Conservation (phyloP, 805 yeast species). For the Wickerhamia fluorescens region DNA sequence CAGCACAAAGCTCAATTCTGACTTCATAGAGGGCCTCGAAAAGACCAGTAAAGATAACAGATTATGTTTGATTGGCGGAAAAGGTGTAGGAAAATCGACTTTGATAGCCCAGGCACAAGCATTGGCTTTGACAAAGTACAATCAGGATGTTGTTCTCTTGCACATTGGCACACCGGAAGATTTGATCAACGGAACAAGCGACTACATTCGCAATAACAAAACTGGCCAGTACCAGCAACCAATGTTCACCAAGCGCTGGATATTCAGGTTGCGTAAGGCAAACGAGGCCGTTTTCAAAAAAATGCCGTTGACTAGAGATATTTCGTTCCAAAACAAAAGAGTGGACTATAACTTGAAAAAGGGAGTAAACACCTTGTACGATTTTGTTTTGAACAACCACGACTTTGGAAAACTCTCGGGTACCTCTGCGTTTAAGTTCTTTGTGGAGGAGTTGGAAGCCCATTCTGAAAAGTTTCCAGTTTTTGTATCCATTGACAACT, state of each 20-base stretch:
- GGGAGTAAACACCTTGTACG: constrained; percentile 22
- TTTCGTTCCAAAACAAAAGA: constrained; percentile 26
- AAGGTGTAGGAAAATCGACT: constrained; percentile 78
- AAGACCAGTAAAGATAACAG: constrained; percentile 38
- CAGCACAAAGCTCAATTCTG: constrained; percentile 34
- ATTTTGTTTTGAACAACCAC: constrained; percentile 18
- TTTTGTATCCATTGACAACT: constrained; percentile 64
- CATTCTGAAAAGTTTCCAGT: constrained; percentile 49
- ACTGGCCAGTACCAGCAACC: constrained; percentile 63
- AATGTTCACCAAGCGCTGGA: constrained; percentile 58
- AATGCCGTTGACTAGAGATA: constrained; percentile 28
- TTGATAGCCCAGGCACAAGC: constrained; percentile 64
- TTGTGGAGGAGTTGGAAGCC: constrained; percentile 47
- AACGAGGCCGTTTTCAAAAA: constrained; percentile 28
- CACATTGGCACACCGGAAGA: constrained; percentile 57
- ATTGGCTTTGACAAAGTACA: constrained; percentile 32
- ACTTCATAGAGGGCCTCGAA: constrained; percentile 30
- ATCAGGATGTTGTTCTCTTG: constrained; percentile 40
- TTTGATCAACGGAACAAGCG: constrained; percentile 67
- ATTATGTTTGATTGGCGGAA: constrained; percentile 54
- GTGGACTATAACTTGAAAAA: constrained; percentile 25
- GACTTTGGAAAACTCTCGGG: constrained; percentile 33
- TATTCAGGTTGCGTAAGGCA: constrained; percentile 38
- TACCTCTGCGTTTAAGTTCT: constrained; percentile 43
- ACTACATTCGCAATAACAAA: constrained; percentile 50